phyloP scores from a whole-genome alignment of 371 early-diverging fungal genomes.

The Mycotypha africana region DNA sequence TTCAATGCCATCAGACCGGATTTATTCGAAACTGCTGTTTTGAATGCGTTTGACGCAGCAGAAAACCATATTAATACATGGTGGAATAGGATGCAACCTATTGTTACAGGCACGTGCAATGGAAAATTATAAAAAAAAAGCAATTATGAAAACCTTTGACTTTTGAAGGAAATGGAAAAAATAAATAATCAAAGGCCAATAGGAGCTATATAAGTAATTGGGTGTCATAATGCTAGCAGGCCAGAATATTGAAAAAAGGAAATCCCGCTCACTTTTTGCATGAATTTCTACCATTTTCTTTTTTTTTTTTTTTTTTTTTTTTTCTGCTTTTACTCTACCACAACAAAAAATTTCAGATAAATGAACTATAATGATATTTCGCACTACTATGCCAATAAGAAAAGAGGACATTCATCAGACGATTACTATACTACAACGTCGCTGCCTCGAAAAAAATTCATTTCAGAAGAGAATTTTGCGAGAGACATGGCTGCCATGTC shows the following conservation, averaged over 20 bases:
- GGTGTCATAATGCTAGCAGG: too few species aligned
- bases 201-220: too few species aligned
- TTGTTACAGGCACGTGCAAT: background rate
- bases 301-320: background rate
- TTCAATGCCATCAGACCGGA: slow-evolving; percentile 3
- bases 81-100: slow-evolving; percentile 11
- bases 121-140: too few species aligned
- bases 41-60: background rate
- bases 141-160: too few species aligned
- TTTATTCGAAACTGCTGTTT: slow-evolving; percentile 3
- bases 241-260: too few species aligned
- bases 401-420: background rate
- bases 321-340: background rate
- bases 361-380: background rate
- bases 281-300: background rate
- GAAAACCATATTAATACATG: slow-evolving; percentile 5
- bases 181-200: too few species aligned
- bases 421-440: background rate
- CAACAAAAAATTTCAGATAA: background rate
- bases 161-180: too few species aligned
- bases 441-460: slow-evolving; percentile 16
- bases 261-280: too few species aligned
- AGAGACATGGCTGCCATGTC: slow-evolving; percentile 23
- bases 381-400: background rate
- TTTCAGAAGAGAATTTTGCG: slow-evolving; percentile 22